Conservation (phyloP, 129 eudicot species). For the Dittrichia graveolens region DNA sequence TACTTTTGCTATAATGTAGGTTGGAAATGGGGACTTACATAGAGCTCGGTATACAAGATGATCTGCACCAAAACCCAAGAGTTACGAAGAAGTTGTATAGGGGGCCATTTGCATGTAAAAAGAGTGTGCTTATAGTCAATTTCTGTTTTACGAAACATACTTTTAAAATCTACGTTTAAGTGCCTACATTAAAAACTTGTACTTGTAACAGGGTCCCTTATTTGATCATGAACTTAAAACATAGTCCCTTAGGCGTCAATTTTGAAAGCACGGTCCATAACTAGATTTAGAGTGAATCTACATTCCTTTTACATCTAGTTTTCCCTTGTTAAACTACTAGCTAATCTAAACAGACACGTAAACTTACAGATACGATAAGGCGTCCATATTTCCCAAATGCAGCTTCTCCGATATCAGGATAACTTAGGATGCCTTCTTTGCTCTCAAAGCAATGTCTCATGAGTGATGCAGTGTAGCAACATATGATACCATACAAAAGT, state of each 20-base stretch:
- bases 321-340: too few species aligned
- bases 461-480: constrained; percentile 85
- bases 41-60: constrained; percentile 76
- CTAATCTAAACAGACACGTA: background rate
- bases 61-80: constrained; percentile 61
- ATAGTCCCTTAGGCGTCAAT: background rate
- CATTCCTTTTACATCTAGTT: too few species aligned
- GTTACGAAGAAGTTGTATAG: constrained; percentile 20
- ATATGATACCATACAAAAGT: constrained; percentile 63
- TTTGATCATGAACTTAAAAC: background rate
- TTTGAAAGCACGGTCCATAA: background rate
- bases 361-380: constrained; percentile 76
- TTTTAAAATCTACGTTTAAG: background rate
- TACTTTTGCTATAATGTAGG: background rate
- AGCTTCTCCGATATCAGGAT: constrained; percentile 97
- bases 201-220: background rate
- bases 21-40: constrained; percentile 58
- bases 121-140: background rate
- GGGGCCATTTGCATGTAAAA: constrained; percentile 2
- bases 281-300: background rate
- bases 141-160: background rate
- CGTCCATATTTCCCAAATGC: constrained; percentile 97
- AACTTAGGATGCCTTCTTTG: constrained; percentile 63
- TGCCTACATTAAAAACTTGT: background rate
- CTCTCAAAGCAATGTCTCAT: constrained; percentile 91